These are phyloP conservation scores for Diaporthe amygdali DNA, from an alignment of 2,329 filamentous ascomycete genomes.

Conservation along the genomic window DNA sequence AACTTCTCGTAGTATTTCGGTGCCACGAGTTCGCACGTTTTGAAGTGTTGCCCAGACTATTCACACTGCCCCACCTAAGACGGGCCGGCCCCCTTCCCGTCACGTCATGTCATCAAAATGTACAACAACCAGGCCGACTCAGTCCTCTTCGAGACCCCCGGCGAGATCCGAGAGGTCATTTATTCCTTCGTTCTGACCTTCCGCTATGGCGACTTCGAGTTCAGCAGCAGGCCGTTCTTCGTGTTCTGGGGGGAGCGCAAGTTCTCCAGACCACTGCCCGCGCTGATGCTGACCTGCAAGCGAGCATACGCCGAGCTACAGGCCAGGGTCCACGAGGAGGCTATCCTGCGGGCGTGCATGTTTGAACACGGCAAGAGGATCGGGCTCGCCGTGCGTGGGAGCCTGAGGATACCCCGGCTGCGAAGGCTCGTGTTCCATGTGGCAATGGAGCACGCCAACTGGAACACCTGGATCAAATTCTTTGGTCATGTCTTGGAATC, in stretches of 20 bases:
- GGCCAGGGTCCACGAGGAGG: conserved; percentile 30
- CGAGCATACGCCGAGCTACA: conserved; percentile 16
- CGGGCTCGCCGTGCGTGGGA: conserved; percentile 37
- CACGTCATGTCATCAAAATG: neutral
- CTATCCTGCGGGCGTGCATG: conserved; percentile 32
- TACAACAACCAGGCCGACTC: neutral
- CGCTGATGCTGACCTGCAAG: conserved; percentile 23
- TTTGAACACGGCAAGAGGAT: conserved; percentile 31
- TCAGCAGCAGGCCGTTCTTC: conserved; percentile 17
- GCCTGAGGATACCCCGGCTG: conserved; percentile 33
- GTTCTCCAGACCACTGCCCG: conserved; percentile 5
- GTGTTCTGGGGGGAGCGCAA: neutral
- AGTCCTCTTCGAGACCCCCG: conserved; percentile 6
- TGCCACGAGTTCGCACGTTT: too few species aligned
- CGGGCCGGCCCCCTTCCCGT: too few species aligned
- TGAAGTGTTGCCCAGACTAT: too few species aligned
- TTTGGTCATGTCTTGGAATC: conserved; percentile 30
- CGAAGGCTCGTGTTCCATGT: conserved; percentile 33
- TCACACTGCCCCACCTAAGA: too few species aligned
- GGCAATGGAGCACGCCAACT: conserved; percentile 35
- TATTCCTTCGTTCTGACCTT: conserved; percentile 8
- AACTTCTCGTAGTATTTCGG: too few species aligned
- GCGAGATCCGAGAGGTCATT: conserved; percentile 17
- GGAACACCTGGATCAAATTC: conserved; percentile 37
- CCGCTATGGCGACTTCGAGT: conserved; percentile 19